Base-by-base conservation (phyloP, 2,329 filamentous ascomycete genomes). In the Penicillium sp. region DNA sequence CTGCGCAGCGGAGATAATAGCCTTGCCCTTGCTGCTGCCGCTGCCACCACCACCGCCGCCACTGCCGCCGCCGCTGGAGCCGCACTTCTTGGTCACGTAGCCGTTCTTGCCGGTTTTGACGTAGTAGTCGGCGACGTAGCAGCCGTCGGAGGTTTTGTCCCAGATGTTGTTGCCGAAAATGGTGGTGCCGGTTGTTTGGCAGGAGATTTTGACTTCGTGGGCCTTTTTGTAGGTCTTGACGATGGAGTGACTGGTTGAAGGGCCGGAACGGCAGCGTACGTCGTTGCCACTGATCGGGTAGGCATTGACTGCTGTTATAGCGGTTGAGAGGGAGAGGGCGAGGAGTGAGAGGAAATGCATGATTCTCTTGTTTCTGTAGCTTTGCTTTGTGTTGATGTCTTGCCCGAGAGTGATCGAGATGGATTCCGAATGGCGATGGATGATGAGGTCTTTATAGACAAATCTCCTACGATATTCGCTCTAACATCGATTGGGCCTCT, bases 111-210 rank as follows among this genome's bases (percentile, higher is more conserved):
- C 61, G 22, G 61, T 63, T 44, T 59, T 59, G 14, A 63, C 57
- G 33, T 63, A 63, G 59, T 58, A 63, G 47, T 63, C 61, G 22
- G 56, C 46, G 14, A 63, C 57, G 19, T 58, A 63, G 54, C 61
- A 63, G 45, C 53, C 53, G 49, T 63, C 60, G 11, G 55, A 38
- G 3, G 60, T 63, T 42, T 62, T 54, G 46, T 61, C 60, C 61
- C 61, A 63, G 43, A 63, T 50, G 3, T 22, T 41, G 42, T 57
- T 55, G 5, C 55, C 58, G 10, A 46, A 49, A 41, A 63, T 22
- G 16, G 44, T 30, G 10, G 52, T 51, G n/a, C 57, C 55, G 9
- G 43, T 18, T 3, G 53, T 49, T 36, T 59, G 57, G 45, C 57
- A 59, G 34, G 48, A 39, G 11, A 57, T 33, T 13, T 38, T 30